phyloP scores from a whole-genome alignment of 1,284 basidiomycete genomes.

The Trichosporon inkin region DNA sequence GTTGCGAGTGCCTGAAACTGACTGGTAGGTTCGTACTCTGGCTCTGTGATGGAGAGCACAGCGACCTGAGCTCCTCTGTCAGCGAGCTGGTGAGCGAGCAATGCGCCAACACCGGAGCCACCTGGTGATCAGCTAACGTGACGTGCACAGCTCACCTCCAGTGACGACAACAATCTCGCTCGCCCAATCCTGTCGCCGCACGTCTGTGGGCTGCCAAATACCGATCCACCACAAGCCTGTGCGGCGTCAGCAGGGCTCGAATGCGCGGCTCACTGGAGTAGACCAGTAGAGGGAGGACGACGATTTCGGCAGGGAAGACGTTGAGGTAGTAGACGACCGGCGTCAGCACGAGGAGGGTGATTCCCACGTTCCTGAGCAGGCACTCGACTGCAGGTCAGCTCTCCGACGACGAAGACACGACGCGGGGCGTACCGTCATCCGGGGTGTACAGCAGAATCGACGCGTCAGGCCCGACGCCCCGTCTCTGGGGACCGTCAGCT shows the following conservation, averaged over 20 bases:
- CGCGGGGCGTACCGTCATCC: neutral
- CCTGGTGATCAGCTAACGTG: conserved; percentile 54
- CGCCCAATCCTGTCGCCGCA: conserved; percentile 56
- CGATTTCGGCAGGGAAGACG: neutral
- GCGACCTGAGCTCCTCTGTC: conserved; percentile 74
- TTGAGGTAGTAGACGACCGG: neutral
- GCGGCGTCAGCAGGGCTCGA: neutral
- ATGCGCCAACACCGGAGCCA: conserved; percentile 78
- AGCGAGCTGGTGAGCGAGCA: conserved; percentile 76
- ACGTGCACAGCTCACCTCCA: conserved; percentile 60
- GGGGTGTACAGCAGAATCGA: neutral
- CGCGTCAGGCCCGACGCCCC: neutral
- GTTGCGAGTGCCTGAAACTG: conserved; percentile 8
- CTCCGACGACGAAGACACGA: no score
- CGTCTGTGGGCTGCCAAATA: neutral
- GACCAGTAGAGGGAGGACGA: neutral
- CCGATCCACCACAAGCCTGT: neutral
- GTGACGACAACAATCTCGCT: conserved; percentile 84
- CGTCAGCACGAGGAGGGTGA: neutral
- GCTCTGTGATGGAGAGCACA: conserved; percentile 72
- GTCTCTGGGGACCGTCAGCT: neutral
- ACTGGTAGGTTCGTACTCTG: conserved; percentile 54
- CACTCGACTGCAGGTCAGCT: neutral
- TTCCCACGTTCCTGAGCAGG: neutral
- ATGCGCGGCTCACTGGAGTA: neutral